Evolutionary conservation across 2,329 filamentous ascomycete species (phyloP), one percentile per base, ranked within the genome.

Genomic region (Fusarium clavum): DNA sequence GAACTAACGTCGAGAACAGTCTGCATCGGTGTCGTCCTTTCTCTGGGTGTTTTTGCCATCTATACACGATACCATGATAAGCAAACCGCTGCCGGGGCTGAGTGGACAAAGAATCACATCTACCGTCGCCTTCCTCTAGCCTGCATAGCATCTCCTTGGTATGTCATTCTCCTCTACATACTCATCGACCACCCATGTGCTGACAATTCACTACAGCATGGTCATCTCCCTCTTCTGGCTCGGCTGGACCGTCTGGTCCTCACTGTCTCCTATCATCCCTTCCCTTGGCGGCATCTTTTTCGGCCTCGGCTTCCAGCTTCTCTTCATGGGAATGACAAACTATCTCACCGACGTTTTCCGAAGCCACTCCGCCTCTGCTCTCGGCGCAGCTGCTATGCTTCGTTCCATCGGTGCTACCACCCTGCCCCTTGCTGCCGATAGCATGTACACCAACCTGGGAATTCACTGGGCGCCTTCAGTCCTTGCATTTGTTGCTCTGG

Each of bases 141-240:
- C 4, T 90, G 89, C 8, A 86, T 88, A 61, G 88, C 88, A 11
- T 84, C 88, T n/a, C 88, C 89, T 0, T 88, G 90, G 78, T 84
- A 84, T 41, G 85, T 84, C 86, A 63, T 64, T 85, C 12, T 11
- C 16, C 14, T 40, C 18, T n/a, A 20, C 14, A 41, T 20, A n/a
- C 25, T 22, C 12, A 8, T 9, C 10, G 12, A 38, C 16, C 8
- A 29, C 4, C 13, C 16, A 18, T 12, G 11, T 43, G 27, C 56
- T 67, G 11, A 67, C 40, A 20, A 18, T 27, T 25, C 18, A 51
- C 40, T 32, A 82, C 81, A 56, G 79, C n/a, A 80, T 90, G 41
- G 88, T 88, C 0, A 76, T 87, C 44, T 84, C 86, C 18, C 79
- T 89, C 7, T 88, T 89, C 76, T 88, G 86, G 86, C 86, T 89